These are phyloP conservation scores for Babesia gibsoni DNA, from an alignment of 169 alveolate genomes.

Conservation along the genomic window DNA sequence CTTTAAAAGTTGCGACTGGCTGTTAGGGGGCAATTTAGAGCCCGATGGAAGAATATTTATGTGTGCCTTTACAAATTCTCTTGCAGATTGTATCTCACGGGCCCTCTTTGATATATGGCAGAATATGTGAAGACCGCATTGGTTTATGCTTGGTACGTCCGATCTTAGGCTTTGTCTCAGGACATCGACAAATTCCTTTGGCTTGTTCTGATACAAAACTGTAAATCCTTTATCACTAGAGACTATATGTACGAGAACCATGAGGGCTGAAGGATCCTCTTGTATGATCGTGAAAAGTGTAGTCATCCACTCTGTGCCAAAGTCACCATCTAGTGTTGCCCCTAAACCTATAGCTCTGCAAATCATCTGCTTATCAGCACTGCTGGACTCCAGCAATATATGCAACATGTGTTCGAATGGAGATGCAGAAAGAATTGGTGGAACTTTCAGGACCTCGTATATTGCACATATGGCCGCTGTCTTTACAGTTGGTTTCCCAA, in stretches of 20 bases:
- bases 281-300: background rate
- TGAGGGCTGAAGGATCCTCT: conserved; percentile 2
- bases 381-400: conserved; percentile 10
- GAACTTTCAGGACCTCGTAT: conserved; percentile 16
- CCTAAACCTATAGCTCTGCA: conserved; percentile 24
- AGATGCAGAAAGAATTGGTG: background rate
- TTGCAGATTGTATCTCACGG: background rate
- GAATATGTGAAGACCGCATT: background rate
- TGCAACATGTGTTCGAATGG: conserved; percentile 14
- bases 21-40: conserved; percentile 31
- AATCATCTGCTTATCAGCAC: conserved; percentile 8
- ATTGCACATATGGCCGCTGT: conserved; percentile 13
- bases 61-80: conserved; percentile 25
- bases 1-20: conserved; percentile 25
- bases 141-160: conserved; percentile 27
- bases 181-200: conserved; percentile 23
- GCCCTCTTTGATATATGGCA: conserved; percentile 24
- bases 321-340: conserved; percentile 1
- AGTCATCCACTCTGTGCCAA: conserved; percentile 10
- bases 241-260: background rate
- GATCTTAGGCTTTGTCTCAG: conserved; percentile 15
- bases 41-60: conserved; percentile 20
- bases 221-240: conserved; percentile 17
- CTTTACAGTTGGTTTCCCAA: conserved; percentile 23
- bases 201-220: background rate